Percentiles rank a stretch among this genome's conserved stretches.
phyloP scores from a whole-genome alignment of 2,329 filamentous ascomycete genomes.

The Bipolaris zeicola region DNA sequence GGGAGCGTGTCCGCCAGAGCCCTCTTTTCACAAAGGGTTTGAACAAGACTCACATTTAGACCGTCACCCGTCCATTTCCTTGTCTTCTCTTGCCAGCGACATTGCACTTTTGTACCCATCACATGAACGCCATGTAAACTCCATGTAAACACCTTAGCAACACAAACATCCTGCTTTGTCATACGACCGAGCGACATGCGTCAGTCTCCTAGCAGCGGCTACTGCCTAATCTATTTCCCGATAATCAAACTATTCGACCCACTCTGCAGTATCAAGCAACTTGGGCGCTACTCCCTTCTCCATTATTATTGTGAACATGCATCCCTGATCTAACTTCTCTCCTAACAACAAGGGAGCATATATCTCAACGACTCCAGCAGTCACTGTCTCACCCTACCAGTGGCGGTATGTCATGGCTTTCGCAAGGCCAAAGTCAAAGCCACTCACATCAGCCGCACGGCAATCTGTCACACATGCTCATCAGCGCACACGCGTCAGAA shows the following conservation, averaged over 20 bases:
- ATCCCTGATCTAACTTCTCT: background rate
- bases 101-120: background rate
- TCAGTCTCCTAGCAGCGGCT: too few species aligned
- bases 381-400: background rate
- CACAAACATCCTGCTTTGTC: background rate
- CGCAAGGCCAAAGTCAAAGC: background rate
- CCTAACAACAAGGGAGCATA: background rate
- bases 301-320: background rate
- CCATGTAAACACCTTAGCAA: too few species aligned
- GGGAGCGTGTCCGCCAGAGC: constrained; percentile 43
- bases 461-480: background rate
- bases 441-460: background rate
- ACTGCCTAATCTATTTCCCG: background rate
- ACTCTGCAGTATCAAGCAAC: background rate
- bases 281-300: background rate
- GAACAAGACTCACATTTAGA: constrained; percentile 3
- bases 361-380: background rate
- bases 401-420: background rate
- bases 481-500: background rate
- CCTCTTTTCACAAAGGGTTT: constrained; percentile 44
- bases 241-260: background rate
- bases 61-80: too few species aligned
- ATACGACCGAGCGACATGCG: too few species aligned
- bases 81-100: too few species aligned
- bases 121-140: too few species aligned